Evolutionary conservation across 805 yeast species (phyloP).

Genomic region (Blastobotrys chiropterorum): DNA sequence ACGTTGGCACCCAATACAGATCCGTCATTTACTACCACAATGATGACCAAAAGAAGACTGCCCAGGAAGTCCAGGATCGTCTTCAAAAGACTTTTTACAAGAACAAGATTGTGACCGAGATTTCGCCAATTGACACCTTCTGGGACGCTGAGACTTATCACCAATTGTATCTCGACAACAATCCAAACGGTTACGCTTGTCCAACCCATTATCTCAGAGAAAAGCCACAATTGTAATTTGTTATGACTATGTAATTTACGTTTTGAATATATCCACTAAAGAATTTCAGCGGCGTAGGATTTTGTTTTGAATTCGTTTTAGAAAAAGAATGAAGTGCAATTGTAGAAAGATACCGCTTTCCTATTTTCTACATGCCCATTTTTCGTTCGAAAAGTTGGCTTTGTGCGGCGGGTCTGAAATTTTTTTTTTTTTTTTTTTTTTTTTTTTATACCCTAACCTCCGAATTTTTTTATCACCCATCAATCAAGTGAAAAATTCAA

Average conservation of each 20-base stretch:
- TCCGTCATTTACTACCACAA: constrained; percentile 67
- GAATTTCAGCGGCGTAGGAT: too few relatives aligned
- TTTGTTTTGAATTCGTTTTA: too few relatives aligned
- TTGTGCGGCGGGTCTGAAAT: too few relatives aligned
- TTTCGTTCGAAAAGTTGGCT: too few relatives aligned
- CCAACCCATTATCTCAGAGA: constrained; percentile 81
- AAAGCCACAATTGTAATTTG: constrained; percentile 31
- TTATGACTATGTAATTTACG: neutral
- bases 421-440: too few relatives aligned
- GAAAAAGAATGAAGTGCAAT: too few relatives aligned
- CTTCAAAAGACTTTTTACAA: constrained; percentile 68
- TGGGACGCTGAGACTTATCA: constrained; percentile 97
- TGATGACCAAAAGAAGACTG: constrained; percentile 42
- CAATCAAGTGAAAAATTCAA: too few relatives aligned
- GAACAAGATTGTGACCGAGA: constrained; percentile 64
- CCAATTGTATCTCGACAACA: constrained; percentile 70
- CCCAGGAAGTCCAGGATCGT: constrained; percentile 41
- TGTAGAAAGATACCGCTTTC: too few relatives aligned
- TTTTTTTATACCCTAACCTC: too few relatives aligned
- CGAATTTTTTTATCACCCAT: too few relatives aligned
- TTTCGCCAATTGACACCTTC: constrained; percentile 63
- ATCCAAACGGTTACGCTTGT: constrained; percentile 85
- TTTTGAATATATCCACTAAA: too few relatives aligned
- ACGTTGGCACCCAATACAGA: constrained; percentile 83
- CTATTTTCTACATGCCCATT: too few relatives aligned